phyloP scores from a whole-genome alignment of 73 alveolate genomes.

The Durusdinium trenchii region DNA sequence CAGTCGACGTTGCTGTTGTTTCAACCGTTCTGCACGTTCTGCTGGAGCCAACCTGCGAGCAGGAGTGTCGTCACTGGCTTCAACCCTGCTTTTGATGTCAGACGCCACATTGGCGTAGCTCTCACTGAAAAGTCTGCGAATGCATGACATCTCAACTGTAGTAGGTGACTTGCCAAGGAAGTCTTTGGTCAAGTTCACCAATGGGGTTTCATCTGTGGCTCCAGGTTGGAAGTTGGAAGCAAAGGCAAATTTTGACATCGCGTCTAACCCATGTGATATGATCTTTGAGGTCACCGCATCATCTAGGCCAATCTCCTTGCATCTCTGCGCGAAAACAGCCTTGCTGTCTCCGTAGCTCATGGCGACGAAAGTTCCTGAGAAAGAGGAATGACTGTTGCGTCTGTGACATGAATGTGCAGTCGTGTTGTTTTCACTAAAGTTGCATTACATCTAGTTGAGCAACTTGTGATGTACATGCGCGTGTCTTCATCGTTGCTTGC shows the following conservation, averaged over 20 bases:
- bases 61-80: not conserved
- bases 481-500: no score
- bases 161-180: not conserved
- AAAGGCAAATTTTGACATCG: conserved; percentile 10
- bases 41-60: conserved; percentile 4
- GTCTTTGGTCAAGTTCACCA: not conserved
- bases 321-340: not conserved
- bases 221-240: not conserved
- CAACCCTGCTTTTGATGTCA: not conserved
- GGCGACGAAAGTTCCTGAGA: not conserved
- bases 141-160: not conserved
- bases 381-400: not conserved
- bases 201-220: not conserved
- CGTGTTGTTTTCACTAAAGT: not conserved
- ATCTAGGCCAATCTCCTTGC: not conserved
- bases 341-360: not conserved
- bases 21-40: not conserved
- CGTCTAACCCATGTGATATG: not conserved
- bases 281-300: not conserved
- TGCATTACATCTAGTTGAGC: no score
- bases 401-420: not conserved
- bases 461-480: no score
- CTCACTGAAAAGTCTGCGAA: not conserved
- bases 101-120: not conserved
- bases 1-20: not conserved